These are phyloP conservation scores for Sugiyamaella novakii DNA, from an alignment of 1,139 yeast species.

Conservation along the genomic window DNA sequence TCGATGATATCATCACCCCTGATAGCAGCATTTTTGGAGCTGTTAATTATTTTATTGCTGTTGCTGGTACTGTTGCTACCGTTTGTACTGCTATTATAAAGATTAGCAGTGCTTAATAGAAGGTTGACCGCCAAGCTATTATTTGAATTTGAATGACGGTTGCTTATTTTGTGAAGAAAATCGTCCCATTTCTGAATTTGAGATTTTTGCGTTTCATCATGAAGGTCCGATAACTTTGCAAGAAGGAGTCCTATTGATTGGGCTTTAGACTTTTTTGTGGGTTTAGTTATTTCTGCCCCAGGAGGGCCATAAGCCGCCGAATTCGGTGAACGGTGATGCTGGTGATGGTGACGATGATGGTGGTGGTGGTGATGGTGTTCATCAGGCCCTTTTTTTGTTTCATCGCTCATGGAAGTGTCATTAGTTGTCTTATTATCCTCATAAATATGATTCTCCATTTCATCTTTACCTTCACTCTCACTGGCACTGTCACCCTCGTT, in stretches of 20 bases:
- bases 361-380: neutral
- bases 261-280: constrained; percentile 1
- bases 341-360: neutral
- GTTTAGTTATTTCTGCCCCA: constrained; percentile 1
- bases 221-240: constrained; percentile 40
- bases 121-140: neutral
- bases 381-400: no score
- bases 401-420: no score
- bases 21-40: neutral
- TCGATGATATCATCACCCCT: constrained; percentile 28
- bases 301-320: neutral
- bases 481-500: neutral
- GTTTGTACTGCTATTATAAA: neutral
- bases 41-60: neutral
- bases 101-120: constrained; percentile 21
- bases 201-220: constrained; percentile 38
- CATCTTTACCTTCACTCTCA: neutral
- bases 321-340: neutral
- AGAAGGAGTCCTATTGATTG: constrained; percentile 39
- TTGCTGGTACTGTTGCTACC: neutral
- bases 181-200: constrained; percentile 43
- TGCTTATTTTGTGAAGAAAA: constrained; percentile 37
- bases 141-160: constrained; percentile 12
- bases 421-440: no score
- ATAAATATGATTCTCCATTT: neutral